A percentile compares a stretch with the other conserved stretches of the same genome.
Evolutionary conservation across 495 filamentous ascomycete genomes (phyloP).

Genomic region (Lichina pygmaea): DNA sequence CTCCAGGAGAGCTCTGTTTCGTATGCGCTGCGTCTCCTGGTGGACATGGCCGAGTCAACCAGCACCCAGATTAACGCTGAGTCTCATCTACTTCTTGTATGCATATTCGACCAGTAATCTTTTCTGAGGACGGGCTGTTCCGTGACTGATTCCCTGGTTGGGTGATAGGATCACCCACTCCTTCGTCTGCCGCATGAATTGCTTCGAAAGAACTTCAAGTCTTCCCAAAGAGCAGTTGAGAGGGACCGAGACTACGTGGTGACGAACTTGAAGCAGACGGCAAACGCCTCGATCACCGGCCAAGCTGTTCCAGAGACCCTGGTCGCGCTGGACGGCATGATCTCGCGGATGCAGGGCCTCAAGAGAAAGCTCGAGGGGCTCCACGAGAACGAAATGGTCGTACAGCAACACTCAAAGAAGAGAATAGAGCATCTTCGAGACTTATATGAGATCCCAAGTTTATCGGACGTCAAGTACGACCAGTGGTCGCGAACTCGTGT

Average conservation of each 20-base stretch:
- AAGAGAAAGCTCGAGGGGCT: conserved; percentile 63
- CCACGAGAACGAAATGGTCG: conserved; percentile 46
- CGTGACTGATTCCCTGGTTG: neutral
- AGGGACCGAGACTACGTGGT: conserved; percentile 45
- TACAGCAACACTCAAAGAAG: conserved; percentile 46
- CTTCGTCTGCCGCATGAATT: conserved; percentile 79
- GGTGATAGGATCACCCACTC: conserved; percentile 65
- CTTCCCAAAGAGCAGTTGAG: conserved; percentile 58
- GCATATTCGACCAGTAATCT: conserved; percentile 2
- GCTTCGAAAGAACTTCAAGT: conserved; percentile 76
- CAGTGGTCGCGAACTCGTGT: conserved; percentile 59
- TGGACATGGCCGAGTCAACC: conserved; percentile 15
- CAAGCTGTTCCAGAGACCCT: conserved; percentile 37
- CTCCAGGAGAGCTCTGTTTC: too few species aligned
- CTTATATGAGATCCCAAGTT: conserved; percentile 48
- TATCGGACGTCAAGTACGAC: conserved; percentile 87
- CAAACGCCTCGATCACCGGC: conserved; percentile 35
- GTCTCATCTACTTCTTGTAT: conserved; percentile 42
- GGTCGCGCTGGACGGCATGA: conserved; percentile 56
- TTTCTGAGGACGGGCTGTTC: conserved; percentile 4
- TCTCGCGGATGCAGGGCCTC: conserved; percentile 52
- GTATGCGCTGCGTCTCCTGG: neutral
- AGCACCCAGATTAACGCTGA: conserved; percentile 48
- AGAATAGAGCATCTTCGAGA: conserved; percentile 57
- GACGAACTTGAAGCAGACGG: conserved; percentile 37